Percentiles rank a stretch among this genome's conserved stretches.
Evolutionary conservation across 2,329 filamentous ascomycete species (phyloP).

Genomic region (Cytospora mali): DNA sequence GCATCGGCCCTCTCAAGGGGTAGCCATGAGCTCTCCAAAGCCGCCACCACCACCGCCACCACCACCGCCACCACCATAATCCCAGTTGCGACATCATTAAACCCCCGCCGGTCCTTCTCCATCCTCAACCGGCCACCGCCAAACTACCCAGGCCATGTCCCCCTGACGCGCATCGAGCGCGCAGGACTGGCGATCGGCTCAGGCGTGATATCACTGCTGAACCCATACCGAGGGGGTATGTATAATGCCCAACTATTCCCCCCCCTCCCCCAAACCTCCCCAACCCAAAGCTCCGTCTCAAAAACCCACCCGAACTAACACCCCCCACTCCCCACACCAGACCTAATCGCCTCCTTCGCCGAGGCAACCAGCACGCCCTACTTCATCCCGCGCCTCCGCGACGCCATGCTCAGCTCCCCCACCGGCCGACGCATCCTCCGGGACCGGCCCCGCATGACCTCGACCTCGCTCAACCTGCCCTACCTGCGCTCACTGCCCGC

Average conservation of each 20-base stretch:
- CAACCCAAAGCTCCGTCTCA: not conserved
- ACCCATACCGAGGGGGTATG: conserved; percentile 78
- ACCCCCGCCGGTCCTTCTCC: conserved; percentile 62
- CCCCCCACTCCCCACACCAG: conserved; percentile 45
- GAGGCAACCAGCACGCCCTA: conserved; percentile 93
- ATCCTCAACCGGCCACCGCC: conserved; percentile 81
- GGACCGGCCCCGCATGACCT: conserved; percentile 85
- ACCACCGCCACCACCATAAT: not conserved
- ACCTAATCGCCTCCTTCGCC: conserved; percentile 91
- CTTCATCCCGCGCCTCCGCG: conserved; percentile 89
- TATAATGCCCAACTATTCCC: not conserved
- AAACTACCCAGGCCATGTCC: conserved; percentile 91
- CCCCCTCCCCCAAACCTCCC: not conserved
- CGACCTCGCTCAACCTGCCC: conserved; percentile 66
- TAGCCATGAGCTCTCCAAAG: conserved; percentile 5
- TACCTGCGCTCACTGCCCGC: conserved; percentile 71
- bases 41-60: conserved; percentile 1
- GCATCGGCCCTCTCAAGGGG: conserved; percentile 16
- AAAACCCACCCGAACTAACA: conserved; percentile 10
- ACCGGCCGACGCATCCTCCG: conserved; percentile 91
- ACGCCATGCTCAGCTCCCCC: conserved; percentile 82
- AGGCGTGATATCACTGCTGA: conserved; percentile 64
- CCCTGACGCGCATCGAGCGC: conserved; percentile 77
- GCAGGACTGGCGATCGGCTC: conserved; percentile 69
- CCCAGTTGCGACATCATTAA: not conserved